phyloP scores from a whole-genome alignment of 1,284 basidiomycete species.

The Sporisorium exsertum region DNA sequence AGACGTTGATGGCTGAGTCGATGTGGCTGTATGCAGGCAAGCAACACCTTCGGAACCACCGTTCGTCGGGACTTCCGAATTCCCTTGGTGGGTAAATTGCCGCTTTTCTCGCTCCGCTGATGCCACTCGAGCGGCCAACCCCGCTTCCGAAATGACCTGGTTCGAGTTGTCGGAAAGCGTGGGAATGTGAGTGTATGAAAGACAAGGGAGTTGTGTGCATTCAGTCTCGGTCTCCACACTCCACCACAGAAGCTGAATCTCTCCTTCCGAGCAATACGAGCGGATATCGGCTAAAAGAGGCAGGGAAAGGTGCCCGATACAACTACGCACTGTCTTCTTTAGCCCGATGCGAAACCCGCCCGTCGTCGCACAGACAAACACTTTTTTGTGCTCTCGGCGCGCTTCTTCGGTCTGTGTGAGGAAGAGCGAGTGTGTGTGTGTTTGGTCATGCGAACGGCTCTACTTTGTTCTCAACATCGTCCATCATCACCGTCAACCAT shows the following conservation, averaged over 20 bases:
- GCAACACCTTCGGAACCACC: not conserved
- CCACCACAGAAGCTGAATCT: not conserved
- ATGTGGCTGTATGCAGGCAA: slow-evolving; percentile 7
- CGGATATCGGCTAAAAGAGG: slow-evolving; percentile 3
- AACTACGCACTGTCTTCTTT: not conserved
- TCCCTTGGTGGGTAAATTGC: not conserved
- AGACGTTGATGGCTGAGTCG: not conserved
- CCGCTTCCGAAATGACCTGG: not conserved
- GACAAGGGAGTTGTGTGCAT: not conserved
- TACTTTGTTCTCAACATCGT: not conserved
- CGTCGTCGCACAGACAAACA: not conserved
- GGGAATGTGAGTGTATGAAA: not conserved
- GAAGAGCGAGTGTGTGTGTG: not conserved
- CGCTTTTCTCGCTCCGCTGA: not conserved
- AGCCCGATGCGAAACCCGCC: not conserved
- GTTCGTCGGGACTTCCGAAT: slow-evolving; percentile 2
- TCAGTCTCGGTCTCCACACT: slow-evolving; percentile 1
- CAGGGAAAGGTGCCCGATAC: not conserved
- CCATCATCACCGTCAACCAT: not conserved
- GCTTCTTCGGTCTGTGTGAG: not conserved
- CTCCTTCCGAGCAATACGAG: slow-evolving; percentile 4
- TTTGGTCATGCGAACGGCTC: not conserved
- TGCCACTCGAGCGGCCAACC: not conserved
- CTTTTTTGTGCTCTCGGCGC: not conserved
- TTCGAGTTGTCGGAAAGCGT: not conserved